Base-by-base conservation (phyloP, 2,329 filamentous ascomycete species). In the Elsinoe perseae region DNA sequence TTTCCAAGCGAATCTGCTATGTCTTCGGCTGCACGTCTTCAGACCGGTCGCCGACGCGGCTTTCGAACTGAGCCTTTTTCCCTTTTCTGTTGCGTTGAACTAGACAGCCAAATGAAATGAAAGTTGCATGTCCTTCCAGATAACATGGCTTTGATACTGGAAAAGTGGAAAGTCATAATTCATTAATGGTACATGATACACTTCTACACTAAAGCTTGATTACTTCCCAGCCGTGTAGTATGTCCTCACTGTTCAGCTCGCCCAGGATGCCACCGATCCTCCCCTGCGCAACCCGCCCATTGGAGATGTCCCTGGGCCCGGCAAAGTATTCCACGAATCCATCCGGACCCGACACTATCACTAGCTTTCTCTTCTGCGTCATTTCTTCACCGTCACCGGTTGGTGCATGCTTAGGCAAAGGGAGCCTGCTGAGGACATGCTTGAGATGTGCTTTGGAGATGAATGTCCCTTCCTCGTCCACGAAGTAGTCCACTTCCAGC, bases 261-360 rank as follows among this genome's bases (percentile, higher is more conserved):
- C 78, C 80, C 18, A 91, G 70, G 2, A 90, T 68, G 0, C 91
- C 91, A 4, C 80, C 79, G 0, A 95, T 72, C 0, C 80, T 77
- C 0, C 91, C 91, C 65, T 95, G 90, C 9, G 80, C 75, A 70
- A 95, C 86, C 57, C 75, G 74, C 0, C 89, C 89, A 25, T 79
- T 78, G 9, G 77, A 74, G 87, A 89, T 95, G 2, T 81, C 72
- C 72, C 95, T 95, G 8, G 83, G 76, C 1, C 93, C 92, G 2
- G 89, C 89, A 72, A 87, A 88, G 61, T 86, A 80, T 42, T 81
- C 79, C 36, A 97, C 79, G 71, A 97, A 97, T 0, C 93, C 92
- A 55, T 95, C 89, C 0, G 93, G 92, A 0, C 93, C 93, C 0
- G 90, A 95, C 1, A 97, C 81, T 56, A 95, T 76, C n/a, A 96